phyloP scores from a whole-genome alignment of 2,329 filamentous ascomycete genomes.

The Colletotrichum musae region DNA sequence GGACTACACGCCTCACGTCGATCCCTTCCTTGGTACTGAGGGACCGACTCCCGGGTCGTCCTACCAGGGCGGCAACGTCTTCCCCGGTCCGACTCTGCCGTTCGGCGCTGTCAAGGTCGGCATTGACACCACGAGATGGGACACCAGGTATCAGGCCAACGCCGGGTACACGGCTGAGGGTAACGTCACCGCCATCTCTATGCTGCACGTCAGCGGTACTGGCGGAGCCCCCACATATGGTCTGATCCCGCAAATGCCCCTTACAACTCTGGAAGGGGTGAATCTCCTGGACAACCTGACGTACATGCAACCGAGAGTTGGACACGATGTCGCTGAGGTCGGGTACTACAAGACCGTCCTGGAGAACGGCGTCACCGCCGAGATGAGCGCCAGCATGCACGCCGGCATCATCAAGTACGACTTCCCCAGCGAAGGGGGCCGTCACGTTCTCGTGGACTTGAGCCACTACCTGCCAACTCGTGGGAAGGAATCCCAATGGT shows the following conservation, averaged over 20 bases:
- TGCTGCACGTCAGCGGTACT: conserved; percentile 70
- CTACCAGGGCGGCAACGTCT: conserved; percentile 61
- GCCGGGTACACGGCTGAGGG: conserved; percentile 57
- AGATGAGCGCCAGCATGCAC: conserved; percentile 64
- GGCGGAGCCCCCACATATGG: conserved; percentile 73
- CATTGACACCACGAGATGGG: conserved; percentile 53
- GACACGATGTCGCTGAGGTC: conserved; percentile 60
- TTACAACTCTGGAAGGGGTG: conserved; percentile 57
- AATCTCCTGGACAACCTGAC: conserved; percentile 63
- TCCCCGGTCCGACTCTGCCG: conserved; percentile 58
- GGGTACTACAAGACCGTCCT: conserved; percentile 68
- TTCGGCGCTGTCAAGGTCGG: conserved; percentile 63
- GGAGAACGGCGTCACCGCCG: conserved; percentile 62
- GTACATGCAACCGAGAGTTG: conserved; percentile 60
- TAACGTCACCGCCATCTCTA: conserved; percentile 63
- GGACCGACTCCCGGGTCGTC: conserved; percentile 59
- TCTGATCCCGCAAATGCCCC: conserved; percentile 64
- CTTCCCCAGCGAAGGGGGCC: conserved; percentile 58
- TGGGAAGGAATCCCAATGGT: conserved; percentile 57
- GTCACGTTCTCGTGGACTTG: conserved; percentile 61
- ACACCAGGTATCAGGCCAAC: conserved; percentile 48
- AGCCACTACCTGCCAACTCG: conserved; percentile 63
- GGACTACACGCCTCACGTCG: conserved; percentile 51
- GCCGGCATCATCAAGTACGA: conserved; percentile 66
- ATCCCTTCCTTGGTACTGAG: conserved; percentile 65